A percentile compares a stretch with the other conserved stretches of the same genome.
Evolutionary conservation across 805 yeast species (phyloP).

Genomic region (Saccharomycodes ludwigii): DNA sequence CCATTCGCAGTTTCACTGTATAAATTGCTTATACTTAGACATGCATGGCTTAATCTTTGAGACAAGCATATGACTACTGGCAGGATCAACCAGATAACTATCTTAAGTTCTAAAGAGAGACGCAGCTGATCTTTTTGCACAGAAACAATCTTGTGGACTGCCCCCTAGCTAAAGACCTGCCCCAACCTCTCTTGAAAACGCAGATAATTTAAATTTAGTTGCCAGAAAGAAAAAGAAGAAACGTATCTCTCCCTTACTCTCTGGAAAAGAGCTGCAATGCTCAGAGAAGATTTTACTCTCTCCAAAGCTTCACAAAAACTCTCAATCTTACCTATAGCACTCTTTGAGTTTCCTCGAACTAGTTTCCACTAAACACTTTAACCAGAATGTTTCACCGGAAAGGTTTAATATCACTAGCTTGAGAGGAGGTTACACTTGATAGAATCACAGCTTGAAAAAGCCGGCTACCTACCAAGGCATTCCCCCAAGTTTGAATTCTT

Average conservation of each 20-base stretch:
- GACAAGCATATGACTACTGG: slow-evolving; percentile 38
- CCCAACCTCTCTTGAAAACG: slow-evolving; percentile 5
- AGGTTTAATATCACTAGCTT: slow-evolving; percentile 19
- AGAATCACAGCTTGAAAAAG: slow-evolving; percentile 13
- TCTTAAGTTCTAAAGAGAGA: no score
- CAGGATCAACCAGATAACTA: slow-evolving; percentile 38
- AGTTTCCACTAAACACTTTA: slow-evolving; percentile 21
- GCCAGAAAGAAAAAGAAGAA: no score
- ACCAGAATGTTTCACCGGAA: slow-evolving; percentile 16
- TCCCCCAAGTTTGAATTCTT: slow-evolving; percentile 19
- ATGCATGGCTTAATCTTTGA: slow-evolving; percentile 36
- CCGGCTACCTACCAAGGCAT: slow-evolving; percentile 20
- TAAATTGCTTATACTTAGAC: slow-evolving; percentile 35
- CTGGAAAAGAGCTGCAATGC: slow-evolving; percentile 6
- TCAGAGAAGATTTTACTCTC: slow-evolving; percentile 22
- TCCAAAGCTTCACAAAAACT: slow-evolving; percentile 28
- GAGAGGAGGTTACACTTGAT: slow-evolving; percentile 22
- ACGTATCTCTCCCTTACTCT: no score
- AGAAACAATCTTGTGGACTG: slow-evolving; percentile 1
- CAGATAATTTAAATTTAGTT: slow-evolving; percentile 10
- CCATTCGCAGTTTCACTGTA: slow-evolving; percentile 40
- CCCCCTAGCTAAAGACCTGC: background rate
- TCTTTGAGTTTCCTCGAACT: slow-evolving; percentile 20
- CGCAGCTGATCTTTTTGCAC: no score
- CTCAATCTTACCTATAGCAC: slow-evolving; percentile 19